A percentile compares a stretch with the other conserved stretches of the same genome.
Evolutionary conservation across 495 filamentous ascomycete species (phyloP).

Genomic region (Penicillium taxi): DNA sequence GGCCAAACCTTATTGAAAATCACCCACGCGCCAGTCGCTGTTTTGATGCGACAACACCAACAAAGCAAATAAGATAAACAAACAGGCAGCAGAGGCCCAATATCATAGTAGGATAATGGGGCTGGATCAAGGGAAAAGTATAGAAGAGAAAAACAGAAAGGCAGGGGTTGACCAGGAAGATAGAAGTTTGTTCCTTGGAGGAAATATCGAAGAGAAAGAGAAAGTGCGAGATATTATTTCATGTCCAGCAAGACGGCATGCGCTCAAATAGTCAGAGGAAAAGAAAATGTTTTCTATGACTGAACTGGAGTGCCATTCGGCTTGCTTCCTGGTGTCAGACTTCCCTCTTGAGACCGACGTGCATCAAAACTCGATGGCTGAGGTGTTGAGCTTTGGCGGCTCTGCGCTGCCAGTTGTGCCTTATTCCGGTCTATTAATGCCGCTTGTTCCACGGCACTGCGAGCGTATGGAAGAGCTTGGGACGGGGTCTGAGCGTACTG

Average conservation of each 20-base stretch:
- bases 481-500: constrained; percentile 19
- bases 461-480: constrained; percentile 33
- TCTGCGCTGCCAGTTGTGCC: constrained; percentile 34
- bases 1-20: constrained; percentile 9
- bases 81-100: too few species aligned
- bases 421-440: constrained; percentile 38
- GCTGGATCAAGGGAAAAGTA: too few species aligned
- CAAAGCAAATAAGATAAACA: constrained; percentile 6
- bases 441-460: constrained; percentile 42
- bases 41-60: constrained; percentile 6
- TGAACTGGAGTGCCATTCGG: constrained; percentile 38
- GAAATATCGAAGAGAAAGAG: neutral
- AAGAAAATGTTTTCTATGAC: constrained; percentile 17
- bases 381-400: constrained; percentile 32
- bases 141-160: constrained; percentile 2
- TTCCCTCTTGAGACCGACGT: constrained; percentile 28
- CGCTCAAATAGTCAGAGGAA: too few species aligned
- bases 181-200: neutral
- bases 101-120: too few species aligned
- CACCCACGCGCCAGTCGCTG: constrained; percentile 21
- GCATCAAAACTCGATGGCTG: constrained; percentile 25
- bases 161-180: neutral
- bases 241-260: too few species aligned
- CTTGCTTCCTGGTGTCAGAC: constrained; percentile 33
- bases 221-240: neutral